Evolutionary conservation across 257 asterid genomes (phyloP).

Genomic region (Datura wrightii): DNA sequence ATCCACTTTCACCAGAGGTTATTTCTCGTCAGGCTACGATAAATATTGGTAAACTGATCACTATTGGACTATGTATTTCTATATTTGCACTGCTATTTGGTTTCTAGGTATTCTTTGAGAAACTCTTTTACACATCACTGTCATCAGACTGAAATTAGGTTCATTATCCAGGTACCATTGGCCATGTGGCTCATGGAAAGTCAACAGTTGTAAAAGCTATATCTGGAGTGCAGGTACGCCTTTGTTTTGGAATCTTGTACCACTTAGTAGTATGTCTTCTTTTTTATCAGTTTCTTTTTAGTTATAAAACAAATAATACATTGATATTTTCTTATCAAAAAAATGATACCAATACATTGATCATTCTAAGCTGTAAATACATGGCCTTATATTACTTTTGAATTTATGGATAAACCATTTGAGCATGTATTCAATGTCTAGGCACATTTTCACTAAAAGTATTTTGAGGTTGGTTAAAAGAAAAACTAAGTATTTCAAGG

Average conservation of each 20-base stretch:
- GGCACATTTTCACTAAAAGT: neutral
- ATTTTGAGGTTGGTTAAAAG: neutral
- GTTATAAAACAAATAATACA: neutral
- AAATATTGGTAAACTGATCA: slow-evolving; percentile 66
- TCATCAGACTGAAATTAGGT: slow-evolving; percentile 13
- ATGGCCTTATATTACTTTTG: neutral
- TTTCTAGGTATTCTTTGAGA: neutral
- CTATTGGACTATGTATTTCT: neutral
- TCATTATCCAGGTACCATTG: slow-evolving; percentile 79
- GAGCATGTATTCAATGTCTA: neutral
- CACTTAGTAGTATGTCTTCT: neutral
- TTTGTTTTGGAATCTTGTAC: slow-evolving; percentile 1
- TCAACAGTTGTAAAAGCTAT: slow-evolving; percentile 30
- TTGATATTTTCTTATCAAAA: neutral
- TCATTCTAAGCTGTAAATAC: neutral
- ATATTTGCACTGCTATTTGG: neutral
- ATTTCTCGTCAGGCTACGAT: slow-evolving; percentile 98
- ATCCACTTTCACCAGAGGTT: slow-evolving; percentile 98
- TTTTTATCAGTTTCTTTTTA: neutral
- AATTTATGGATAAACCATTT: neutral
- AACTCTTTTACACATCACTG: neutral
- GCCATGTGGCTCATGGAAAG: slow-evolving; percentile 93
- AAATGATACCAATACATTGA: neutral
- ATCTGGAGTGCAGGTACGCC: slow-evolving; percentile 24
- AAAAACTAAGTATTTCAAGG: neutral